Conservation (phyloP, 2,329 filamentous ascomycete species). For the Monosporascus ibericus region DNA sequence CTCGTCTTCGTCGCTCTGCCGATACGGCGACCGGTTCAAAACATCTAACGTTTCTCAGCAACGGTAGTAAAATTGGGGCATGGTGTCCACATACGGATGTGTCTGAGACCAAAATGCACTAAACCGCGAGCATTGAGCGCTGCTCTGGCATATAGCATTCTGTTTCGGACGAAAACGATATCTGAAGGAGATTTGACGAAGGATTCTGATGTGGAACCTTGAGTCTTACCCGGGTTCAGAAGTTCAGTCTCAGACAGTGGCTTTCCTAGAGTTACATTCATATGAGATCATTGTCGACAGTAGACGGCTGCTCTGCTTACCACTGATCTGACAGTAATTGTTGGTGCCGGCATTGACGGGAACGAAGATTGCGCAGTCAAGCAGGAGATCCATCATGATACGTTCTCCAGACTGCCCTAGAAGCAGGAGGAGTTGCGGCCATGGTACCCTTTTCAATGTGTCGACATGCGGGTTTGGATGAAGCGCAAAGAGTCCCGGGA, state of each 20-base stretch:
- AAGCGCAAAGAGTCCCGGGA: conserved; percentile 60
- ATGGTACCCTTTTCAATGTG: conserved; percentile 62
- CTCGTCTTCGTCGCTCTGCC: conserved; percentile 5
- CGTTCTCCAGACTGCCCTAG: conserved; percentile 70
- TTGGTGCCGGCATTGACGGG: conserved; percentile 51
- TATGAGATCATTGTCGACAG: conserved; percentile 1
- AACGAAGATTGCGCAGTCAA: conserved; percentile 72
- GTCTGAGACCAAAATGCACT: conserved; percentile 69
- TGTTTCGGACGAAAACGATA: conserved; percentile 71
- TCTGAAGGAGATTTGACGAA: conserved; percentile 38
- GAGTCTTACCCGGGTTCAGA: conserved; percentile 7
- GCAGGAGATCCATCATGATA: conserved; percentile 70
- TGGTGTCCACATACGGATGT: conserved; percentile 61
- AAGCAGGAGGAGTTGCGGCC: conserved; percentile 68
- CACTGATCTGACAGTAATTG: conserved; percentile 75
- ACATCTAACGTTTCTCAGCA: conserved; percentile 54
- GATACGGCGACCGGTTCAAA: conserved; percentile 61
- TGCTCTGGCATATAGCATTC: conserved; percentile 80
- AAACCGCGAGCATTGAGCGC: conserved; percentile 61
- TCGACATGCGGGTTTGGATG: conserved; percentile 66
- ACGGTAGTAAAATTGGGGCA: not conserved
- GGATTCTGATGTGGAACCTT: conserved; percentile 1
- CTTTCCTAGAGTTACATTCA: conserved; percentile 29
- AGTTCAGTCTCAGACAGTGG: conserved; percentile 43
- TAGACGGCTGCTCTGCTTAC: conserved; percentile 37